Evolutionary conservation across 805 yeast genomes (phyloP).

Genomic region (Metschnikowia hibisci): DNA sequence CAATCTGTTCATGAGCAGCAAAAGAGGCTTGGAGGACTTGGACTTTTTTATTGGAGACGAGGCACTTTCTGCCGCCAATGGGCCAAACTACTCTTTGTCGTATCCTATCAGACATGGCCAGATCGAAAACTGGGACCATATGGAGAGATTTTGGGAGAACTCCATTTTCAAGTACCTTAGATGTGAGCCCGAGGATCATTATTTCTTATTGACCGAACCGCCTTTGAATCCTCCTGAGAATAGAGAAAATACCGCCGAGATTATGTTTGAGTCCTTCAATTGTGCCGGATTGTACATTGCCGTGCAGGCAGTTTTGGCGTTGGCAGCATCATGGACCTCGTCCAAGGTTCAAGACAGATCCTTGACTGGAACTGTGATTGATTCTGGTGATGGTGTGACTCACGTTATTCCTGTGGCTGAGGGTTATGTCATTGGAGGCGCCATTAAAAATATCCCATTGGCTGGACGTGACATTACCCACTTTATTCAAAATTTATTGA

Average conservation of each 20-base stretch:
- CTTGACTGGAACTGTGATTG: slow-evolving; percentile 96
- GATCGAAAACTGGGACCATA: slow-evolving; percentile 98
- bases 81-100: slow-evolving; percentile 79
- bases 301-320: slow-evolving; percentile 96
- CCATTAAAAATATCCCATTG: slow-evolving; percentile 94
- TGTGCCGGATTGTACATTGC: slow-evolving; percentile 99
- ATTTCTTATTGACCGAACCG: slow-evolving; percentile 93
- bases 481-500: slow-evolving; percentile 85
- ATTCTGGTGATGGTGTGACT: slow-evolving; percentile 98
- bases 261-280: slow-evolving; percentile 97
- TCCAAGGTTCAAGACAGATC: slow-evolving; percentile 93
- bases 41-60: slow-evolving; percentile 96
- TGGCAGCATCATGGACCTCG: slow-evolving; percentile 99
- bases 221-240: slow-evolving; percentile 99
- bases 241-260: slow-evolving; percentile 97
- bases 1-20: slow-evolving; percentile 50
- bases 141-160: slow-evolving; percentile 99
- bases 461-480: slow-evolving; percentile 98
- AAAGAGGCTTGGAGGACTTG: slow-evolving; percentile 89
- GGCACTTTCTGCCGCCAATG: slow-evolving; percentile 86
- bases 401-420: slow-evolving; percentile 99
- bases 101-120: slow-evolving; percentile 98
- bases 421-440: slow-evolving; percentile 97
- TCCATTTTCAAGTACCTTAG: slow-evolving; percentile 93
- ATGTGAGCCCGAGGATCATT: slow-evolving; percentile 98